These are phyloP conservation scores for Paecilomyces sp. DNA, from an alignment of 2,329 filamentous ascomycete species.

Conservation along the genomic window DNA sequence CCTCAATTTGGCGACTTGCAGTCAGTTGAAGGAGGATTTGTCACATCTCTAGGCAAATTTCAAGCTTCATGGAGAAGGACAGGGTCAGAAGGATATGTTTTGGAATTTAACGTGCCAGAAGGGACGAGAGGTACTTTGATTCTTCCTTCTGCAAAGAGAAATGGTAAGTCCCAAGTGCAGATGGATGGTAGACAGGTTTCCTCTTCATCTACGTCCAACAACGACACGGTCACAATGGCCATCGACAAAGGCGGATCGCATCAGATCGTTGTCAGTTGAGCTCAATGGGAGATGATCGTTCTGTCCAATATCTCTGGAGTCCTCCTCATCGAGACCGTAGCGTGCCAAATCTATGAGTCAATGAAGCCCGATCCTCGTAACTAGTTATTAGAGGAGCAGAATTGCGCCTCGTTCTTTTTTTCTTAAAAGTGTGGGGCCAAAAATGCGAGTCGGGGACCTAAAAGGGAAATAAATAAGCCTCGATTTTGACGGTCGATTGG, in stretches of 20 bases:
- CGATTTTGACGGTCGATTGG: background rate
- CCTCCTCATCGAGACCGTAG: background rate
- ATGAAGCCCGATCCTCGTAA: background rate
- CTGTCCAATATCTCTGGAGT: background rate
- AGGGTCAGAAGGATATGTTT: background rate
- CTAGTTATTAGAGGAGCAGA: background rate
- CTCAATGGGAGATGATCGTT: background rate
- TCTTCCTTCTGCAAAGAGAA: background rate
- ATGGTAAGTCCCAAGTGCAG: background rate
- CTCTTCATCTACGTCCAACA: background rate
- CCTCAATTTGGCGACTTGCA: slow-evolving; percentile 40
- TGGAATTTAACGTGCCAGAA: slow-evolving; percentile 4
- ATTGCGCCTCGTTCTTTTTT: background rate
- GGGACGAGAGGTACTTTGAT: slow-evolving; percentile 4
- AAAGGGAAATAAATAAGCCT: background rate
- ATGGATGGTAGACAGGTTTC: background rate
- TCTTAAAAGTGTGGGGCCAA: background rate
- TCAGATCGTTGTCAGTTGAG: background rate
- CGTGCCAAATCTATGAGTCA: background rate
- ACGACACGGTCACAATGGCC: background rate
- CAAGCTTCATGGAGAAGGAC: slow-evolving; percentile 11
- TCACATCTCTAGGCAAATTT: slow-evolving; percentile 39
- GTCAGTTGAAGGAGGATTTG: slow-evolving; percentile 39
- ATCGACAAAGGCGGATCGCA: background rate
- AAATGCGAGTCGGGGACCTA: background rate